Conservation (phyloP, 1,284 basidiomycete genomes). For the Rhodofomes roseus region DNA sequence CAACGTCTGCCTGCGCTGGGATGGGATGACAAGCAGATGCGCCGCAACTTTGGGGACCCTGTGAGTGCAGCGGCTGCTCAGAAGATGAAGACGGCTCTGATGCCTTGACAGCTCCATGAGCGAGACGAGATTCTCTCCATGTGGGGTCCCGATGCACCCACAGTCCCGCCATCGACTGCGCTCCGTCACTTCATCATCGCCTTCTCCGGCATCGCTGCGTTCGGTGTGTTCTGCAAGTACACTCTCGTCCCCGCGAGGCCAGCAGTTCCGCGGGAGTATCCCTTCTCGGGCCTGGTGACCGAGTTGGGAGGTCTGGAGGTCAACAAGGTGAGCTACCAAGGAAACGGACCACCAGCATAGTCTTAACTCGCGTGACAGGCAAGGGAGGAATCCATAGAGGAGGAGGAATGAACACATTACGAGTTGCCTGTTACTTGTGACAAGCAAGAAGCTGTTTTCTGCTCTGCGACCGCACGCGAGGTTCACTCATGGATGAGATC, state of each 20-base stretch:
- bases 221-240: constrained; percentile 54
- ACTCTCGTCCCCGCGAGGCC: constrained; percentile 54
- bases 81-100: constrained; percentile 11
- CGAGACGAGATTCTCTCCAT: constrained; percentile 81
- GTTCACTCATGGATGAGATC: too few species aligned
- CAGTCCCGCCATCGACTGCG: constrained; percentile 53
- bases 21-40: constrained; percentile 81
- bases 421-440: neutral
- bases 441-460: neutral
- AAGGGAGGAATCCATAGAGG: constrained; percentile 20
- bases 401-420: constrained; percentile 14
- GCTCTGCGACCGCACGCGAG: too few species aligned
- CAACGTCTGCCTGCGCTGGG: constrained; percentile 68
- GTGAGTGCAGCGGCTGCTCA: constrained; percentile 40
- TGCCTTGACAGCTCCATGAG: constrained; percentile 64
- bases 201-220: constrained; percentile 51
- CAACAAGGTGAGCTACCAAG: constrained; percentile 54
- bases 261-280: constrained; percentile 66
- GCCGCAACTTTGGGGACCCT: constrained; percentile 83
- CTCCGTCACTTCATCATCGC: constrained; percentile 63
- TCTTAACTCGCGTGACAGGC: constrained; percentile 10
- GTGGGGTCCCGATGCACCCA: constrained; percentile 83
- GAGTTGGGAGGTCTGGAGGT: constrained; percentile 74
- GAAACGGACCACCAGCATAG: neutral
- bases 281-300: constrained; percentile 63